These are phyloP conservation scores for Blastobotrys illinoisensis DNA, from an alignment of 1,139 yeast species.

Conservation along the genomic window DNA sequence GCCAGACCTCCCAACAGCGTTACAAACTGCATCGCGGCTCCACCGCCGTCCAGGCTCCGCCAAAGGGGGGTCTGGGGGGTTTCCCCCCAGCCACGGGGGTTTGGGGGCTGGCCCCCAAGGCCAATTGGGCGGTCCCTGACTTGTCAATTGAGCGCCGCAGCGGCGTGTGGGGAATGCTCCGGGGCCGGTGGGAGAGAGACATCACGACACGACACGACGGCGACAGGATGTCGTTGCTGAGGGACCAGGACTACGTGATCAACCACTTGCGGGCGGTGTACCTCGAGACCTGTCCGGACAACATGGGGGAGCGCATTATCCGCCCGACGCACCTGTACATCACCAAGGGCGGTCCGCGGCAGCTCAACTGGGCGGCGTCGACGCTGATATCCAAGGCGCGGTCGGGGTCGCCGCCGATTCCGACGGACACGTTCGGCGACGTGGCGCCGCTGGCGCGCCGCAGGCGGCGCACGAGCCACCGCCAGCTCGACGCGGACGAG, in stretches of 20 bases:
- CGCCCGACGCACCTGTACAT: slow-evolving; percentile 30
- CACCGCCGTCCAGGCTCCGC: too few species aligned
- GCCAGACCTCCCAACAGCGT: too few species aligned
- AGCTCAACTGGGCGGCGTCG: slow-evolving; percentile 26
- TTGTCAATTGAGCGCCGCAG: too few species aligned
- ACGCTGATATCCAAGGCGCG: slow-evolving; percentile 24
- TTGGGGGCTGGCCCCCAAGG: not conserved
- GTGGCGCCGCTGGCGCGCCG: slow-evolving; percentile 7
- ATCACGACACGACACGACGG: not conserved
- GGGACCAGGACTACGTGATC: slow-evolving; percentile 30
- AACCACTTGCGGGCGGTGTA: slow-evolving; percentile 31
- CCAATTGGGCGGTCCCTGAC: too few species aligned
- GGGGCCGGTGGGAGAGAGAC: not conserved
- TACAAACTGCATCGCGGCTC: too few species aligned
- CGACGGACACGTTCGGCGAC: slow-evolving; percentile 19
- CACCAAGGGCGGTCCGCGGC: slow-evolving; percentile 25
- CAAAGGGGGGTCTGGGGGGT: too few species aligned
- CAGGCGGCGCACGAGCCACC: not conserved
- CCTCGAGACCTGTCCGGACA: slow-evolving; percentile 30
- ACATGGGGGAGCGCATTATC: slow-evolving; percentile 31
- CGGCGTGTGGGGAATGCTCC: not conserved
- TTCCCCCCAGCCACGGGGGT: too few species aligned
- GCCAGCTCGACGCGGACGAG: slow-evolving; percentile 13
- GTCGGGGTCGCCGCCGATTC: slow-evolving; percentile 29
- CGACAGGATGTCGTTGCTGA: slow-evolving; percentile 25